phyloP scores from a whole-genome alignment of 2,329 filamentous ascomycete genomes.

The Colletotrichum sp. region DNA sequence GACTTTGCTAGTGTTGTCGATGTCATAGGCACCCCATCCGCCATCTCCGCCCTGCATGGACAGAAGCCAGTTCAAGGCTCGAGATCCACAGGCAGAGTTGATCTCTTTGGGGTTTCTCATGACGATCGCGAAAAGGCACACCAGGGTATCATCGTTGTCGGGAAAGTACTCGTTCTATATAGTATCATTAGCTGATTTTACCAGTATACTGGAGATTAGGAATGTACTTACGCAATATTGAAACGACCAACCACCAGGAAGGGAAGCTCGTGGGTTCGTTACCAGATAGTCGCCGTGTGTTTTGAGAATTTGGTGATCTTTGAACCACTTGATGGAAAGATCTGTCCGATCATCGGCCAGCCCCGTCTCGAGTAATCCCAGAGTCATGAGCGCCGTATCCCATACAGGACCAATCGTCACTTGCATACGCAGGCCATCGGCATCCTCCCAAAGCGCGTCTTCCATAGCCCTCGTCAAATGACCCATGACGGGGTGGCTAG shows the following conservation, averaged over 20 bases:
- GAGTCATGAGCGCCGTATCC: not conserved
- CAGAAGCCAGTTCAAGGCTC: not conserved
- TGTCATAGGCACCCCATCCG: conserved; percentile 6
- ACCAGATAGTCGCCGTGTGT: not conserved
- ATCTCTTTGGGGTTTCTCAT: not conserved
- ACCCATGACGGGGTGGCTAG: not conserved
- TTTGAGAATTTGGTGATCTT: not conserved
- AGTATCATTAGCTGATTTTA: not conserved
- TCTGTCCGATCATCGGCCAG: not conserved
- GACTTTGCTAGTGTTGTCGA: not conserved
- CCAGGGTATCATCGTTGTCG: conserved; percentile 1
- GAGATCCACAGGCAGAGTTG: not conserved
- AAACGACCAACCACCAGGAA: not conserved
- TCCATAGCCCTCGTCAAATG: not conserved
- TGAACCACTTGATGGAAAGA: not conserved
- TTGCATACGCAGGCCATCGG: not conserved
- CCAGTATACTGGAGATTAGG: no score
- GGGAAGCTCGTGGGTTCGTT: not conserved
- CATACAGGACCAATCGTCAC: not conserved
- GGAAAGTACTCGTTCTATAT: not conserved
- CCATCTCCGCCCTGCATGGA: not conserved
- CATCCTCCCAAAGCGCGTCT: not conserved
- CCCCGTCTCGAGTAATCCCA: not conserved
- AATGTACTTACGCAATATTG: not conserved
- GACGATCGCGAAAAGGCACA: not conserved